Evolutionary conservation across 2,329 filamentous ascomycete genomes (phyloP).

Genomic region (Epichloe elymi): DNA sequence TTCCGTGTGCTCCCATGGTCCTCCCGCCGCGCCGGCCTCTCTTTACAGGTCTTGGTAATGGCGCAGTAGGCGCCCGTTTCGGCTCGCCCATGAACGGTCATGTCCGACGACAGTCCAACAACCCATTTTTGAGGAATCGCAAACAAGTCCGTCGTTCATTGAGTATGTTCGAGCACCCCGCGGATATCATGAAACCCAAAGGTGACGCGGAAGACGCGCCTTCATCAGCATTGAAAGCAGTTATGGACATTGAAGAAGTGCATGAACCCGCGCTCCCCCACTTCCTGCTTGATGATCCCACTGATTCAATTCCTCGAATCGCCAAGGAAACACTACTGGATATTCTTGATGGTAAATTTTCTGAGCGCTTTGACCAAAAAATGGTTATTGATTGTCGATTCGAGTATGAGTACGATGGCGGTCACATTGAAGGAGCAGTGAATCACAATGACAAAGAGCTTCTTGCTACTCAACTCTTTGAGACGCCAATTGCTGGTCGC

Average conservation of each 20-base stretch:
- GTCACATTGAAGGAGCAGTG: conserved; percentile 83
- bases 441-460: conserved; percentile 97
- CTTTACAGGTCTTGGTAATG: conserved; percentile 44
- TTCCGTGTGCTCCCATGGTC: conserved; percentile 39
- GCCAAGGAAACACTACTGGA: conserved; percentile 67
- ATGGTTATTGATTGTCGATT: conserved; percentile 94
- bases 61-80: conserved; percentile 40
- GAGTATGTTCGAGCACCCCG: conserved; percentile 95
- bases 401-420: conserved; percentile 96
- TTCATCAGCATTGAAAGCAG: conserved; percentile 45
- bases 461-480: conserved; percentile 67
- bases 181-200: conserved; percentile 74
- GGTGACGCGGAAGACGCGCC: conserved; percentile 39
- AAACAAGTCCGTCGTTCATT: conserved; percentile 85
- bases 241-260: conserved; percentile 72
- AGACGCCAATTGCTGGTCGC: conserved; percentile 49
- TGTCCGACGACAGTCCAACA: conserved; percentile 59
- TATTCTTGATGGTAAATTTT: conserved; percentile 77
- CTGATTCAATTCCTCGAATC: conserved; percentile 81
- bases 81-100: conserved; percentile 65
- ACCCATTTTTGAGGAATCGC: conserved; percentile 59
- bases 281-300: conserved; percentile 66
- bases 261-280: conserved; percentile 66
- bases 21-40: conserved; percentile 51
- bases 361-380: conserved; percentile 62